Conservation (phyloP, 2,329 filamentous ascomycete species). For the Xylaria sp. region DNA sequence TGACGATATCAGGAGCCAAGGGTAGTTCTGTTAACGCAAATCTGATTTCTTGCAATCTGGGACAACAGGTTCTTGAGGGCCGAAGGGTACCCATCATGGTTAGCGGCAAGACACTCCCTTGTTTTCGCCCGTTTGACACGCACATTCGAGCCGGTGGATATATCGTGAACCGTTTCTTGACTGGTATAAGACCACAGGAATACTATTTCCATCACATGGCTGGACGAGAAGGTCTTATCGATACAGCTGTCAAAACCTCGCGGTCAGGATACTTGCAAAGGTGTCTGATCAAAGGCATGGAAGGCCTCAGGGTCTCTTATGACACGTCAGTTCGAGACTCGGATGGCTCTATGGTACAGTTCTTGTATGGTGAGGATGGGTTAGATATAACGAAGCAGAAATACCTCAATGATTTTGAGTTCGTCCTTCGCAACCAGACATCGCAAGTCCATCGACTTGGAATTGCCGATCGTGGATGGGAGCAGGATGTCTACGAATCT, state of each 20-base stretch:
- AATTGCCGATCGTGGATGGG: slow-evolving; percentile 63
- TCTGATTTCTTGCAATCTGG: slow-evolving; percentile 96
- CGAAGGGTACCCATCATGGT: slow-evolving; percentile 96
- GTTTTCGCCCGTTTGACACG: slow-evolving; percentile 92
- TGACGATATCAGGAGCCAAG: slow-evolving; percentile 97
- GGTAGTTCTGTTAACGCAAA: slow-evolving; percentile 94
- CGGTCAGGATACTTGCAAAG: slow-evolving; percentile 95
- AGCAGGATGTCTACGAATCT: slow-evolving; percentile 58
- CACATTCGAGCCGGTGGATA: slow-evolving; percentile 91
- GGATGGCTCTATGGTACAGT: slow-evolving; percentile 92
- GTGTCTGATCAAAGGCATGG: slow-evolving; percentile 98
- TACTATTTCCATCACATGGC: slow-evolving; percentile 99
- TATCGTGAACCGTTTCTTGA: slow-evolving; percentile 96
- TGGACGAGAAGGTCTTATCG: slow-evolving; percentile 96
- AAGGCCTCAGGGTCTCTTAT: slow-evolving; percentile 90
- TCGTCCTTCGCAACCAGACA: slow-evolving; percentile 84
- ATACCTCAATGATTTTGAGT: slow-evolving; percentile 89
- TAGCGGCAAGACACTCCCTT: slow-evolving; percentile 94
- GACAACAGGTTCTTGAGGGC: slow-evolving; percentile 95
- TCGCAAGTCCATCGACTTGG: slow-evolving; percentile 82
- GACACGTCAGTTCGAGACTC: slow-evolving; percentile 94
- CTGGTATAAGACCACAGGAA: slow-evolving; percentile 94
- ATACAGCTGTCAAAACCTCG: slow-evolving; percentile 98
- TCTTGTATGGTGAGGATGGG: slow-evolving; percentile 96
- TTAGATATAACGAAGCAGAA: slow-evolving; percentile 94